These are phyloP conservation scores for Jaltomata sinuosa DNA, from an alignment of 257 asterid species.

Conservation along the genomic window DNA sequence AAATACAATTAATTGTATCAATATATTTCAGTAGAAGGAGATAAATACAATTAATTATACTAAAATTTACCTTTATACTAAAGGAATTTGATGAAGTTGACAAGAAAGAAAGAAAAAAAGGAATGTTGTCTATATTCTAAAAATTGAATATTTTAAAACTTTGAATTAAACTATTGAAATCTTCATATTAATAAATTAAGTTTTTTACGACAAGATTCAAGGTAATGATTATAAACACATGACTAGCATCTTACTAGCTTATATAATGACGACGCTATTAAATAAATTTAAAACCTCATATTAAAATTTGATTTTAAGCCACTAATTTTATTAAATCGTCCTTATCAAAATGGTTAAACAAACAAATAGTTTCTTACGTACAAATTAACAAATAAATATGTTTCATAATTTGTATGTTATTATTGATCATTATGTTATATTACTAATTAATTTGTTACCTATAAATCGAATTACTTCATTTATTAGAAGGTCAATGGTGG, in stretches of 20 bases:
- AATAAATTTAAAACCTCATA: neutral
- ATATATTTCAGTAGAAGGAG: no score
- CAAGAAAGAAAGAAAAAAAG: no score
- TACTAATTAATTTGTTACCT: neutral
- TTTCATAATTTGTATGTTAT: neutral
- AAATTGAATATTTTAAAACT: neutral
- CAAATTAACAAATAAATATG: neutral
- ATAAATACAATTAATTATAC: no score
- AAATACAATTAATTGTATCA: no score
- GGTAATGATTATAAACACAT: neutral
- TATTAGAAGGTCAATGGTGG: neutral
- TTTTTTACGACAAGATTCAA: neutral
- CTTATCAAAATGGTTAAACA: neutral
- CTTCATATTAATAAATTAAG: neutral
- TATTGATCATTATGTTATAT: neutral
- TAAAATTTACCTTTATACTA: neutral
- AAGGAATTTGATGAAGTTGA: neutral
- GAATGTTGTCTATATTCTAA: no score
- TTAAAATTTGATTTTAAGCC: neutral
- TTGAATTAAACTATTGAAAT: neutral
- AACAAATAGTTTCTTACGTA: neutral
- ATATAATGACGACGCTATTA: neutral
- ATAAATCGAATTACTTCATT: no score
- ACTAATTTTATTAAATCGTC: neutral
- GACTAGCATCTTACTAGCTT: neutral